Percentiles rank a stretch among this genome's conserved stretches.
phyloP scores from a whole-genome alignment of 1,284 basidiomycete genomes.

The Cystobasidium slooffiae region DNA sequence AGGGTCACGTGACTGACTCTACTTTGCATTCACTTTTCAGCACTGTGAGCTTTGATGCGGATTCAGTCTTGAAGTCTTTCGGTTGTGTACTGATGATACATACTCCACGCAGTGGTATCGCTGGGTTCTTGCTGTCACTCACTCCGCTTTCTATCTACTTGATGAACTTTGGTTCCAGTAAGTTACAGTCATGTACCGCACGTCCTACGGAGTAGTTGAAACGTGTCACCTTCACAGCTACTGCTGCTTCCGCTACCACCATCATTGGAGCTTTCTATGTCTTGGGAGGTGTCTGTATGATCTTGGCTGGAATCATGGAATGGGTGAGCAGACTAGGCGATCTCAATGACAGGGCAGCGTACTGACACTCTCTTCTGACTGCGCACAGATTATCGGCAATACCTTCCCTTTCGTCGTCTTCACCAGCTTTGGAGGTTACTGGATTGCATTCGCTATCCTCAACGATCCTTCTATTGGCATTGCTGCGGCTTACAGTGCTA shows the following conservation, averaged over 20 bases:
- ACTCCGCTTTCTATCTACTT: conserved; percentile 31
- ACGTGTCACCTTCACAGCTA: conserved; percentile 11
- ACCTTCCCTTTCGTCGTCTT: conserved; percentile 51
- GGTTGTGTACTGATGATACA: not conserved
- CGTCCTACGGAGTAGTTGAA: not conserved
- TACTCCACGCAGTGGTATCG: conserved; percentile 39
- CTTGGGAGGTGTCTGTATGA: conserved; percentile 45
- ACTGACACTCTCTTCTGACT: not conserved
- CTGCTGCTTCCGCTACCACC: conserved; percentile 20
- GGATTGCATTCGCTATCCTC: conserved; percentile 29
- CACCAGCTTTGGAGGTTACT: conserved; percentile 49
- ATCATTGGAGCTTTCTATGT: conserved; percentile 41
- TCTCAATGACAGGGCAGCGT: not conserved
- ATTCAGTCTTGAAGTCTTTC: not conserved
- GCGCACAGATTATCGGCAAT: conserved; percentile 39
- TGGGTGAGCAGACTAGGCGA: not conserved
- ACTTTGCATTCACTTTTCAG: not conserved
- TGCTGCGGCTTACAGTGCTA: conserved; percentile 34
- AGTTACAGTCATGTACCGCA: not conserved
- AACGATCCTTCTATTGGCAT: conserved; percentile 32
- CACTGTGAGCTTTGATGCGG: not conserved
- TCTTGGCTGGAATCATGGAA: conserved; percentile 45
- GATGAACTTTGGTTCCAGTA: conserved; percentile 39
- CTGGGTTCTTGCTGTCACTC: conserved; percentile 6
- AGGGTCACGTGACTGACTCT: not conserved